Evolutionary conservation across 257 asterid genomes (phyloP).

Genomic region (Solanum rostratum): DNA sequence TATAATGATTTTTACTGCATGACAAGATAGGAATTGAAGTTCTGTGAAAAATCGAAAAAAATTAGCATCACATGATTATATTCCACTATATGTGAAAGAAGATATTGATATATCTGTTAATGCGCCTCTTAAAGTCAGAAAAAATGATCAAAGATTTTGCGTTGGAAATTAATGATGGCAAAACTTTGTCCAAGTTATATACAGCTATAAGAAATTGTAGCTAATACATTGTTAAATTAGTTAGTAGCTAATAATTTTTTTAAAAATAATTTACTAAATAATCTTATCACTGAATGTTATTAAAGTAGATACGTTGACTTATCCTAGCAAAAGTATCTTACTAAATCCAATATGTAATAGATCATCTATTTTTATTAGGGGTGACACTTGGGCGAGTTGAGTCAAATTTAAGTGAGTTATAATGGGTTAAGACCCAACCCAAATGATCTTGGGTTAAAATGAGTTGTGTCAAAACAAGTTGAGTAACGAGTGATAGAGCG

Average conservation of each 20-base stretch:
- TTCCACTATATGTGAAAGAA: not conserved
- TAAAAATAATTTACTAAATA: not conserved
- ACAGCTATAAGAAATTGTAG: not conserved
- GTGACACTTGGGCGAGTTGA: no score
- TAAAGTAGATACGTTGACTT: not conserved
- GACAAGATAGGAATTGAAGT: not conserved
- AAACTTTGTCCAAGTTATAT: not conserved
- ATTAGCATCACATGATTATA: not conserved
- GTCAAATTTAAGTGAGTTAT: no score
- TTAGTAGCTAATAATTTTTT: not conserved
- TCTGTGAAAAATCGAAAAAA: not conserved
- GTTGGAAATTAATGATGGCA: not conserved
- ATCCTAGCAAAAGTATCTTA: not conserved
- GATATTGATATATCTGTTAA: not conserved
- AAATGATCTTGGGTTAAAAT: no score
- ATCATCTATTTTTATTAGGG: no score
- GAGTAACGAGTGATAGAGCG: no score
- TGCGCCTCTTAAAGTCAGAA: not conserved
- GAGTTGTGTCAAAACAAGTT: no score
- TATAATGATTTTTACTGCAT: not conserved
- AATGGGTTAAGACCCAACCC: no score
- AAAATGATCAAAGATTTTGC: not conserved
- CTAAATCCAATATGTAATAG: not conserved
- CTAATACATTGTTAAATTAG: not conserved
- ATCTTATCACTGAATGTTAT: not conserved